Conservation (phyloP, 2,329 filamentous ascomycete species). For the Penicillium sp. region DNA sequence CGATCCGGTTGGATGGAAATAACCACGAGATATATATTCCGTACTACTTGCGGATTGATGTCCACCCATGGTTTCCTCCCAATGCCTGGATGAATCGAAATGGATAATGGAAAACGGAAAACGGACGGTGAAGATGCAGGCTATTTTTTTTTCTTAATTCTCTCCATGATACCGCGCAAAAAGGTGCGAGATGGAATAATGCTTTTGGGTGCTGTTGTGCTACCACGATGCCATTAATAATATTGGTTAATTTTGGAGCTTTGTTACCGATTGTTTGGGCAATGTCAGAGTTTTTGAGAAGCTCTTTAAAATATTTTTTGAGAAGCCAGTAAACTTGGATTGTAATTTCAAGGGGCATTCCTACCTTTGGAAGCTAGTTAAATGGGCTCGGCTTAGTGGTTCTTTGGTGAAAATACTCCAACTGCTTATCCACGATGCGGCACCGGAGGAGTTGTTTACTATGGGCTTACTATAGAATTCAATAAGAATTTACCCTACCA, state of each 20-base stretch:
- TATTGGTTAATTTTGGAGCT: constrained; percentile 14
- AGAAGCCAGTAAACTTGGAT: background rate
- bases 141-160: background rate
- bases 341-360: background rate
- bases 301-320: background rate
- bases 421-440: background rate
- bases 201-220: constrained; percentile 4
- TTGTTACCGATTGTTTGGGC: constrained; percentile 17
- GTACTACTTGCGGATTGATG: background rate
- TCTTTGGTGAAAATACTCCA: background rate
- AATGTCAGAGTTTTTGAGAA: constrained; percentile 3
- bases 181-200: constrained; percentile 5
- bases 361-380: background rate
- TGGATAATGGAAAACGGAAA: constrained; percentile 2
- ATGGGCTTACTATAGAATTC: background rate
- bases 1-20: background rate
- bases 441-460: background rate
- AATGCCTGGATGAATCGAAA: background rate
- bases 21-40: background rate
- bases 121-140: background rate
- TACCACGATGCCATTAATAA: constrained; percentile 22
- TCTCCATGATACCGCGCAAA: constrained; percentile 12
- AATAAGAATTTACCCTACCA: background rate
- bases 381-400: background rate
- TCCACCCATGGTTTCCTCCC: background rate